Evolutionary conservation across 345 rosid species (phyloP), one percentile per base, ranked within the genome.

Genomic region (Aegle marmelos): DNA sequence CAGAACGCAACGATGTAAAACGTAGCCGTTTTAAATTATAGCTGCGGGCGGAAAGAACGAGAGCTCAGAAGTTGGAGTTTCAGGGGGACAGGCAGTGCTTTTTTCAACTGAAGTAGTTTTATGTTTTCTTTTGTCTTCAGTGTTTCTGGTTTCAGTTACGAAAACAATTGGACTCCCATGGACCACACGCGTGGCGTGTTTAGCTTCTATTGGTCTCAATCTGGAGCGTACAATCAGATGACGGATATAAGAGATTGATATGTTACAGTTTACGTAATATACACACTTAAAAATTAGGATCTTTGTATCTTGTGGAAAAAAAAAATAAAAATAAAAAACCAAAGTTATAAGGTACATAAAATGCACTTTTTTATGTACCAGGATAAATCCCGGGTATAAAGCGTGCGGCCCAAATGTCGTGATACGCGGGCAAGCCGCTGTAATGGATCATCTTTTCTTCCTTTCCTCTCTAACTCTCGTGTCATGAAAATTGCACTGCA

Each of bases 11-110:
- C 73, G 73, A 68, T 48, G 0, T 13, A 25, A 45, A 68, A 72
- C 28, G 56, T 25, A 24, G 33, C 7, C 22, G 58, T 72, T 76
- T 39, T 11, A 37, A 68, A 33, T 4, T 25, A 36, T 7, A 21
- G 37, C 37, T 28, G 14, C 4, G 66, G 82, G 77, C 81, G 89
- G 87, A 85, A 33, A 82, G 59, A 68, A 36, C 86, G 76, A 84
- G 87, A 67, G 34, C 8, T 53, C 2, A 19, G 76, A 57, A 50
- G 82, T 65, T 84, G 17, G 85, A 82, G 82, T 76, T 75, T 67
- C 85, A 78, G 86, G 36, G 54, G 36, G 2, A 6, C 50, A 8
- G 50, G 50, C 0, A 0, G 50, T 0, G 3, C 21, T 17, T 17
- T 58, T 67, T 62, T 33, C 14, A 25, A 7, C 31, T 24, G 33